phyloP scores from a whole-genome alignment of 2,329 filamentous ascomycete genomes.

The Colletotrichum ledebouriae region DNA sequence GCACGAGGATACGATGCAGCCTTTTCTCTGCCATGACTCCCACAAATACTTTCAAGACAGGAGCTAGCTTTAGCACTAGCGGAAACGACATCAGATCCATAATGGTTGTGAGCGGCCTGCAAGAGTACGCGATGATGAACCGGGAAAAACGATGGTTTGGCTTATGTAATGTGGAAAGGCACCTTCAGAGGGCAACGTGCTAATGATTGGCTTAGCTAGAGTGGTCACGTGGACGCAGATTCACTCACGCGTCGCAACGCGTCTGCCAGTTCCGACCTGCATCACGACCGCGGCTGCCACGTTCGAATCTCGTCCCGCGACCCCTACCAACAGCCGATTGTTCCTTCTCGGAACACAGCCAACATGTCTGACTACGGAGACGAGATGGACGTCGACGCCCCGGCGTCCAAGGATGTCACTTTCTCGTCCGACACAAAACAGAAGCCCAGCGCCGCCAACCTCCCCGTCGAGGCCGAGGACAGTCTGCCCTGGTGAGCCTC shows the following conservation, averaged over 20 bases:
- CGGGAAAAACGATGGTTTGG: too few species aligned
- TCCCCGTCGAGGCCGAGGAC: constrained; percentile 94
- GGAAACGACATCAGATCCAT: too few species aligned
- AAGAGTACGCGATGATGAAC: too few species aligned
- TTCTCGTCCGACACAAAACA: constrained; percentile 86
- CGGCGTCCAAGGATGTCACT: constrained; percentile 62
- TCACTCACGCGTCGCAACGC: constrained; percentile 35
- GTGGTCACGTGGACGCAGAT: constrained; percentile 21
- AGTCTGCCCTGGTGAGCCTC: constrained; percentile 84
- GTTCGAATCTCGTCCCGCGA: not conserved
- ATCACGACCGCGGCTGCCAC: not conserved
- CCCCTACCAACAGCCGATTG: not conserved
- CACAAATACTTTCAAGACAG: too few species aligned
- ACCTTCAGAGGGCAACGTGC: too few species aligned
- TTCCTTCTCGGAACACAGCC: not conserved
- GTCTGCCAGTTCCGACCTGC: constrained; percentile 27
- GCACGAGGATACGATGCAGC: too few species aligned
- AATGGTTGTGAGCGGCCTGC: too few species aligned
- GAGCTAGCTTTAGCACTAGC: too few species aligned
- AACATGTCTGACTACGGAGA: constrained; percentile 72
- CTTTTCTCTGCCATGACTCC: too few species aligned
- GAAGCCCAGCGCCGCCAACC: constrained; percentile 91
- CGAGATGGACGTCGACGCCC: constrained; percentile 72
- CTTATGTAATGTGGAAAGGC: too few species aligned
- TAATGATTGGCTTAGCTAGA: constrained; percentile 16